Percentiles rank a stretch among this genome's conserved stretches.
phyloP scores from a whole-genome alignment of 129 eudicot genomes.

The Oenanthe sinensis region DNA sequence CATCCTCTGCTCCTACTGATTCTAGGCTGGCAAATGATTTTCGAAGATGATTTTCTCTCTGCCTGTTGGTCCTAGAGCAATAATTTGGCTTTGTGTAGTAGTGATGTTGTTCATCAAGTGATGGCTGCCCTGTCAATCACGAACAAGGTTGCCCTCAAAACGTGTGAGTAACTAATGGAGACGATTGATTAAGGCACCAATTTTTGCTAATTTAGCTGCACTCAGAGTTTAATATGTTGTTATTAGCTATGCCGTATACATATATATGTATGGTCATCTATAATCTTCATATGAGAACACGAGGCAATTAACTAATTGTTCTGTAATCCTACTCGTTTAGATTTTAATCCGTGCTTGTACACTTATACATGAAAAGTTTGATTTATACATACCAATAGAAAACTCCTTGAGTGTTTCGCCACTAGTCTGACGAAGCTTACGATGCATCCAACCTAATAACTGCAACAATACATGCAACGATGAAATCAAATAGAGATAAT shows the following conservation, averaged over 20 bases:
- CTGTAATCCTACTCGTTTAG: neutral
- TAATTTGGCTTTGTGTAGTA: conserved; percentile 48
- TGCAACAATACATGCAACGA: conserved; percentile 34
- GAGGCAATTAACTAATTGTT: neutral
- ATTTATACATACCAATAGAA: conserved; percentile 40
- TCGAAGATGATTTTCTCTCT: conserved; percentile 33
- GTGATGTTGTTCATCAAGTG: conserved; percentile 47
- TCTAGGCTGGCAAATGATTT: conserved; percentile 68
- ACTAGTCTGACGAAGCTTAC: conserved; percentile 65
- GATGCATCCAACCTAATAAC: conserved; percentile 97
- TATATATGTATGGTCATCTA: neutral
- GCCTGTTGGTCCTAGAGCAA: conserved; percentile 35
- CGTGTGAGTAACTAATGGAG: conserved; percentile 4
- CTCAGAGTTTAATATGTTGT: neutral
- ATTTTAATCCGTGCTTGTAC: neutral
- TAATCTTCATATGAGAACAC: neutral
- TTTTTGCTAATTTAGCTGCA: neutral
- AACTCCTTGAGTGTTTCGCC: conserved; percentile 46
- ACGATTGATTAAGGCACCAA: neutral
- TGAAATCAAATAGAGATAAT: neutral
- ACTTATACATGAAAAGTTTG: neutral
- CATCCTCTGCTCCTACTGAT: conserved; percentile 36
- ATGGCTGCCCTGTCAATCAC: conserved; percentile 53
- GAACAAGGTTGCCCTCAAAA: conserved; percentile 37
- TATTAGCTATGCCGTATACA: neutral